A percentile compares a stretch with the other conserved stretches of the same genome.
These are phyloP conservation scores for Auriscalpium orientale DNA, from an alignment of 768 basidiomycete genomes.

Conservation along the genomic window DNA sequence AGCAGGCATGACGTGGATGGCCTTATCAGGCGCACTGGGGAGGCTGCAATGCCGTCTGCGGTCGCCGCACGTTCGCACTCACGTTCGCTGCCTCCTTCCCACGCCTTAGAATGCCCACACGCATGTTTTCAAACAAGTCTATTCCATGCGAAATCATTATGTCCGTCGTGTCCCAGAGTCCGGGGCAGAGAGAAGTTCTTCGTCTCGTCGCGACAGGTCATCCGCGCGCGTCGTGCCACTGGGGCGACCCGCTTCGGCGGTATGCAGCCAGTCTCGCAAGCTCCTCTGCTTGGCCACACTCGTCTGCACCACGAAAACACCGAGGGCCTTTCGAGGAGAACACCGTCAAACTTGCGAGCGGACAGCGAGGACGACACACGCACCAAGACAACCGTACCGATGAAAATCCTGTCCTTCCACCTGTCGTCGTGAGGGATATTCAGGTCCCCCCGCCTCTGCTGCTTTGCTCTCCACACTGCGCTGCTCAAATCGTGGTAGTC, in stretches of 20 bases:
- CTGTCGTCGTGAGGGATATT: constrained; percentile 51
- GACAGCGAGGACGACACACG: neutral
- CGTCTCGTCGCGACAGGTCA: neutral
- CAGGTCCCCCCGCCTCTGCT: constrained; percentile 28
- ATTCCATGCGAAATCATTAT: neutral
- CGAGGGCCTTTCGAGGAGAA: neutral
- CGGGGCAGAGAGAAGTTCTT: neutral
- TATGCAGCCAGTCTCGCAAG: neutral
- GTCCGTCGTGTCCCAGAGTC: neutral
- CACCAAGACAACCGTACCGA: constrained; percentile 50
- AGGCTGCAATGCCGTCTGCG: too few species aligned
- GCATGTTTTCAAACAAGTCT: too few species aligned
- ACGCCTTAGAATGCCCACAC: too few species aligned
- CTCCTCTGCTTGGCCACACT: neutral
- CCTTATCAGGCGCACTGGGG: too few species aligned
- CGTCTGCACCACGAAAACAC: neutral
- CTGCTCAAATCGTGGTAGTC: constrained; percentile 18
- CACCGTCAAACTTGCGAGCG: neutral
- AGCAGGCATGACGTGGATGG: too few species aligned
- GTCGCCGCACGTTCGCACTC: too few species aligned
- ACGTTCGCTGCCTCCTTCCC: too few species aligned
- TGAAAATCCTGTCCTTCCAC: constrained; percentile 58
- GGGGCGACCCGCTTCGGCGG: neutral
- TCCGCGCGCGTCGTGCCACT: neutral
- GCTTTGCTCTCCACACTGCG: constrained; percentile 36